Conservation (phyloP, 768 basidiomycete species). For the Lentinula aciculospora region DNA sequence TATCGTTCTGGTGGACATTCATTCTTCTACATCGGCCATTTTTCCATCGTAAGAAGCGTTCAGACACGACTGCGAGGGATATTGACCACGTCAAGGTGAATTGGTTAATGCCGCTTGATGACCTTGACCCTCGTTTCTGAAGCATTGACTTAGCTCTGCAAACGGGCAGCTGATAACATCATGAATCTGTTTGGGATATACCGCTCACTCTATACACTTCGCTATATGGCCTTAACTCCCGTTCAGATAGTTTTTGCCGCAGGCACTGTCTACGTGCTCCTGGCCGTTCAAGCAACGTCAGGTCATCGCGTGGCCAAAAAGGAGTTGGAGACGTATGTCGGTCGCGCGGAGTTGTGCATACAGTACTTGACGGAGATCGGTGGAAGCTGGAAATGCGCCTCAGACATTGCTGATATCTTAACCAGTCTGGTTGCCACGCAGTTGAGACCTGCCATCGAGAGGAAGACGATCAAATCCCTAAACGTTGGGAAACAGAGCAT, state of each 20-base stretch:
- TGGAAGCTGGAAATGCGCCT: conserved; percentile 24
- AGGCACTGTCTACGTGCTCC: conserved; percentile 31
- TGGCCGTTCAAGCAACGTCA: conserved; percentile 25
- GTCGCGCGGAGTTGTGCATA: conserved; percentile 24
- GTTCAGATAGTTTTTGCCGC: conserved; percentile 31
- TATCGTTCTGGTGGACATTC: conserved; percentile 27
- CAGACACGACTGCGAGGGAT: conserved; percentile 10
- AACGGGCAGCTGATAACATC: conserved; percentile 27
- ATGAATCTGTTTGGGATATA: conserved; percentile 26
- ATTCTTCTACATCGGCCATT: conserved; percentile 36
- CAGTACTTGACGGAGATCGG: conserved; percentile 25
- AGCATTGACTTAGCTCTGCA: conserved; percentile 21
- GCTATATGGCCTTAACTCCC: conserved; percentile 29
- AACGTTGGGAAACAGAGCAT: neutral
- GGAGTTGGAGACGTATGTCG: conserved; percentile 18
- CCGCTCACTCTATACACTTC: conserved; percentile 27
- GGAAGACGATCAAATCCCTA: neutral
- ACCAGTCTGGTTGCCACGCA: conserved; percentile 15
- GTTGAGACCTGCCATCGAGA: conserved; percentile 7
- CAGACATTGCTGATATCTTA: conserved; percentile 19
- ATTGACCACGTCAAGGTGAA: conserved; percentile 27
- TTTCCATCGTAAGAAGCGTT: conserved; percentile 20
- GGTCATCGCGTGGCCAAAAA: conserved; percentile 19
- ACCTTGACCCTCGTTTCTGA: neutral
- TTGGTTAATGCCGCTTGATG: neutral